A percentile compares a stretch with the other conserved stretches of the same genome.
Conservation (phyloP, 257 asterid genomes). For the Ilex asprella region DNA sequence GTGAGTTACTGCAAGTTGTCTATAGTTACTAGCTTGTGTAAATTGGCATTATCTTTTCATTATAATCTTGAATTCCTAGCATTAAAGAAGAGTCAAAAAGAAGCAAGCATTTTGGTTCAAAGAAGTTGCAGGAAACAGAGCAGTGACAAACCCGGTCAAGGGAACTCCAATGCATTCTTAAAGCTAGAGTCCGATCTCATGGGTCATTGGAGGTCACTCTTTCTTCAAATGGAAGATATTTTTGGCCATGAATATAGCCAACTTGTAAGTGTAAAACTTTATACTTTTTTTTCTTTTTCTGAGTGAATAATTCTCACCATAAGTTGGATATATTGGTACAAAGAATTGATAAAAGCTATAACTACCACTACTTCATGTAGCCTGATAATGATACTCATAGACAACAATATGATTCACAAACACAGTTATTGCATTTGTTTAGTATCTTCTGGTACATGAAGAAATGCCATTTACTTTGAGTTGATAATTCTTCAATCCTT, state of each 20-base stretch:
- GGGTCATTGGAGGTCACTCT: conserved; percentile 76
- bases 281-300: no score
- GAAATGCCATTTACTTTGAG: no score
- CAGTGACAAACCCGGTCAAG: conserved; percentile 27
- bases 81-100: conserved; percentile 61
- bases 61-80: conserved; percentile 29
- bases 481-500: no score
- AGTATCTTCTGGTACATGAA: no score
- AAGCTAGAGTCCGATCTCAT: conserved; percentile 48
- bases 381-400: no score
- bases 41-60: background rate
- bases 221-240: conserved; percentile 46
- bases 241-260: conserved; percentile 52
- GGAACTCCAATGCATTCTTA: conserved; percentile 21
- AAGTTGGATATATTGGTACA: no score
- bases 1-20: conserved; percentile 25
- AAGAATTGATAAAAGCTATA: no score
- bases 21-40: background rate
- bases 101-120: conserved; percentile 67
- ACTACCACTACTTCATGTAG: no score
- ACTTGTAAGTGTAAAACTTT: conserved; percentile 41
- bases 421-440: no score
- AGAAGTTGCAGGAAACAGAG: conserved; percentile 40
- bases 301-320: no score
- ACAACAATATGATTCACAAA: no score